Percentiles rank a stretch among this genome's conserved stretches.
Conservation (phyloP, 2,329 filamentous ascomycete genomes). For the Scedosporium minutisporum region DNA sequence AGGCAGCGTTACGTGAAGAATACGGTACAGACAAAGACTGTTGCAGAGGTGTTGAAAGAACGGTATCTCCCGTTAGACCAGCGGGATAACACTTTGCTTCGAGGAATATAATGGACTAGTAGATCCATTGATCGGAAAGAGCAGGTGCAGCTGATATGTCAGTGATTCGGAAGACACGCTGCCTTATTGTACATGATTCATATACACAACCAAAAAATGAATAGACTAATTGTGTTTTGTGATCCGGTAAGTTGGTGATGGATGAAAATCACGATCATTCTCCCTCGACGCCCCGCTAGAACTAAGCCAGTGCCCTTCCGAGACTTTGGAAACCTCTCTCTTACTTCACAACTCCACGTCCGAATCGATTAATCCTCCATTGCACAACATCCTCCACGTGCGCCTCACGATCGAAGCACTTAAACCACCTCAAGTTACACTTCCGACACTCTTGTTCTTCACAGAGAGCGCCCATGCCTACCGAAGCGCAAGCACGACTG, state of each 20-base stretch:
- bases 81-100: conserved; percentile 33
- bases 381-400: too few species aligned
- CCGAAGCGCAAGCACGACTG: neutral
- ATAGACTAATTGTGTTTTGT: neutral
- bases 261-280: neutral
- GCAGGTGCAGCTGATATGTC: neutral
- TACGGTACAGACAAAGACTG: conserved; percentile 33
- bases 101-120: conserved; percentile 17
- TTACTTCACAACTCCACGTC: too few species aligned
- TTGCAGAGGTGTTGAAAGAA: conserved; percentile 43
- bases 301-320: too few species aligned
- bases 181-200: neutral
- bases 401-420: neutral
- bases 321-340: too few species aligned
- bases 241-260: neutral
- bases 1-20: conserved; percentile 40
- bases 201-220: neutral
- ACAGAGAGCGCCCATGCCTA: neutral
- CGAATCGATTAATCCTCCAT: neutral
- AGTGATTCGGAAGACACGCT: neutral
- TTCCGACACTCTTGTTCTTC: neutral
- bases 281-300: neutral
- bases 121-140: neutral
- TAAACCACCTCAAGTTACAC: neutral
- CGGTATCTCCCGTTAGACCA: conserved; percentile 41